These are phyloP conservation scores for Echites panduratus DNA, from an alignment of 257 asterid genomes.

Conservation along the genomic window DNA sequence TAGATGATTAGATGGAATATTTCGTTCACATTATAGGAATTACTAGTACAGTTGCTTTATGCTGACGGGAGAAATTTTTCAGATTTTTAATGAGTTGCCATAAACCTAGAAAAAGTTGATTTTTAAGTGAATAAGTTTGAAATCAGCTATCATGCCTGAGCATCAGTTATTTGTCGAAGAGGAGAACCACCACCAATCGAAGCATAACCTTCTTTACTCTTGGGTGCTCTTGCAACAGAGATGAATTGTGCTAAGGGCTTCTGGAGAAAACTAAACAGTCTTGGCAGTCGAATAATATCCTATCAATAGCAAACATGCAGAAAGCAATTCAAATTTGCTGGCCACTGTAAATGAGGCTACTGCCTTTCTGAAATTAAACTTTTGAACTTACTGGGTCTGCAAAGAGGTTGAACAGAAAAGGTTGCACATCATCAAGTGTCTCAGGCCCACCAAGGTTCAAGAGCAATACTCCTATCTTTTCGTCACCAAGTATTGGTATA, in stretches of 20 bases:
- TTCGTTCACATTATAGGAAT: neutral
- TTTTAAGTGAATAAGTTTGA: conserved; percentile 5
- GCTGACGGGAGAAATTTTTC: neutral
- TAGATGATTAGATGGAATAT: neutral
- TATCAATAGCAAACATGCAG: conserved; percentile 25
- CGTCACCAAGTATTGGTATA: conserved; percentile 49
- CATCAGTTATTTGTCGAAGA: conserved; percentile 94
- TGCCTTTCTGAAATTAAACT: conserved; percentile 1
- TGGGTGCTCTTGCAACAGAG: conserved; percentile 89
- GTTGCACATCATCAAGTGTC: conserved; percentile 96
- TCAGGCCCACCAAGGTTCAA: conserved; percentile 99
- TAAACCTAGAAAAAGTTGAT: neutral
- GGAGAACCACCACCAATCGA: conserved; percentile 99
- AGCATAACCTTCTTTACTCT: conserved; percentile 99
- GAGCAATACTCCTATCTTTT: conserved; percentile 81
- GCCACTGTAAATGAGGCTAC: neutral
- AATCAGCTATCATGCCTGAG: conserved; percentile 52
- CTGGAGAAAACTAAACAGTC: conserved; percentile 87
- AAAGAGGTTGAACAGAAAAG: conserved; percentile 90
- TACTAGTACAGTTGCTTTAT: neutral
- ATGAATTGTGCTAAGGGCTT: conserved; percentile 94
- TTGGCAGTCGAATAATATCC: conserved; percentile 98
- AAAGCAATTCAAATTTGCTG: conserved; percentile 9
- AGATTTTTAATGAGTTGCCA: neutral
- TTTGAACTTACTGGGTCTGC: conserved; percentile 81